Base-by-base conservation (phyloP, 2,329 filamentous ascomycete species). In the Berkeleyomyces basicola region DNA sequence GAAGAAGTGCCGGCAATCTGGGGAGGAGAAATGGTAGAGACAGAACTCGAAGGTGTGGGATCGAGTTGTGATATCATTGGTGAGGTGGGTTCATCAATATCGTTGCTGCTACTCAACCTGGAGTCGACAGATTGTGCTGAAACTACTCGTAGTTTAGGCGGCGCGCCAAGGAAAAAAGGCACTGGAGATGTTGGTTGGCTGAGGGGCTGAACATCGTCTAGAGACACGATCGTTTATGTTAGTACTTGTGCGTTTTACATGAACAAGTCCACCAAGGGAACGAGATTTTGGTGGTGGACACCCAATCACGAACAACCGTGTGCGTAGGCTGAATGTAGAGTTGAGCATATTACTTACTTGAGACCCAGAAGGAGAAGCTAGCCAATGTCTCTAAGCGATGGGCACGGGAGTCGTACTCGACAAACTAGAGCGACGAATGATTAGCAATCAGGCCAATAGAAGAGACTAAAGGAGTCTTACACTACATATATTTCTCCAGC, bases 401-500 rank as follows among this genome's bases (percentile, higher is more conserved):
- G 42, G 90, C 90, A 68, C 92, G 84, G 70, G 93, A 87, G 73
- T 99, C 91, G 71, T 99, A 99, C 74, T 99, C 93, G 68, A 97
- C 87, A 74, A 99, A 96, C 86, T 90, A 33, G 7, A 9, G 23
- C 39, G 31, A 47, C 7, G 42, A 68, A 47, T 53, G 46, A 43
- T 23, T 31, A 37, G 63, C 74, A 66, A 74, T 46, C 14, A 23
- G 14, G n/a, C 14, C 36, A n/a, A 10, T 9, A 40, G 42, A 16
- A 23, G 37, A 44, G 33, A 5, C 43, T 6, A 9, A 7, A 9
- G 0, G 37, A 31, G 51, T 74, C 81, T 66, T 77, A 90, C 86
- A 72, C 90, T 96, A 78, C 93, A 97, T 68, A 86, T 88, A 71
- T 95, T 97, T 70, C 90, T 88, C 92, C 93, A 99, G 53, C 93